Percentiles rank a stretch among this genome's conserved stretches.
These are phyloP conservation scores for Naganishia randhawae DNA, from an alignment of 768 basidiomycete species.

Conservation along the genomic window DNA sequence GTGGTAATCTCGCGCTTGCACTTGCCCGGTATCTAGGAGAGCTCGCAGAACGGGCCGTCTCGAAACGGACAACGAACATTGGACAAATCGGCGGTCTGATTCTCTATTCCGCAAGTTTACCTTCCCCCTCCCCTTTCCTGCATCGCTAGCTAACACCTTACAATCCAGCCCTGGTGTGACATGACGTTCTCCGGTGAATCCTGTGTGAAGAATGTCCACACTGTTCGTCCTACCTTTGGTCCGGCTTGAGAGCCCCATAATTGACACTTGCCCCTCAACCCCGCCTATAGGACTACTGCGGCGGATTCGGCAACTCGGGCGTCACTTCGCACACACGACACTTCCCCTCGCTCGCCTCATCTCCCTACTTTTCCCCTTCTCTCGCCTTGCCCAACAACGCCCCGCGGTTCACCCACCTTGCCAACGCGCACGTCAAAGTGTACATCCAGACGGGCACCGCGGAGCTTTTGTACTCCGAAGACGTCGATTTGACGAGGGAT, in stretches of 20 bases:
- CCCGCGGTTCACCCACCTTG: constrained; percentile 35
- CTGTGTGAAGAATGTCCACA: constrained; percentile 15
- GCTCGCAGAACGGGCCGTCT: constrained; percentile 7
- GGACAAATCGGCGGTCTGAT: constrained; percentile 28
- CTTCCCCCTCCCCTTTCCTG: not conserved
- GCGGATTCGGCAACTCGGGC: constrained; percentile 32
- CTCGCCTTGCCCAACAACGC: constrained; percentile 28
- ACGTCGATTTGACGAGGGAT: constrained; percentile 25
- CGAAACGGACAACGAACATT: constrained; percentile 2
- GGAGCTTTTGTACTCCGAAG: constrained; percentile 40
- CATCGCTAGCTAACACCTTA: not conserved
- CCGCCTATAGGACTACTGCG: constrained; percentile 26
- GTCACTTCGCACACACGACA: constrained; percentile 39
- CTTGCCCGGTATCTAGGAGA: constrained; percentile 45
- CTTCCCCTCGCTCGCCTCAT: constrained; percentile 32
- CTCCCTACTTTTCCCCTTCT: constrained; percentile 38
- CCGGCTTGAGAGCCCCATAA: not conserved
- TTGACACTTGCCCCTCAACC: not conserved
- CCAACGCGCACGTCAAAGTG: constrained; percentile 31
- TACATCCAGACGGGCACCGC: constrained; percentile 39
- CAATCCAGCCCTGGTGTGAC: constrained; percentile 27
- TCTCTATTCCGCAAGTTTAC: constrained; percentile 24
- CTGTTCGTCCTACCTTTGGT: constrained; percentile 18
- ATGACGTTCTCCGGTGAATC: constrained; percentile 27
- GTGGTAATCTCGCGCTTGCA: constrained; percentile 62